Conservation (phyloP, 2,329 filamentous ascomycete species). For the Apiospora hydei region DNA sequence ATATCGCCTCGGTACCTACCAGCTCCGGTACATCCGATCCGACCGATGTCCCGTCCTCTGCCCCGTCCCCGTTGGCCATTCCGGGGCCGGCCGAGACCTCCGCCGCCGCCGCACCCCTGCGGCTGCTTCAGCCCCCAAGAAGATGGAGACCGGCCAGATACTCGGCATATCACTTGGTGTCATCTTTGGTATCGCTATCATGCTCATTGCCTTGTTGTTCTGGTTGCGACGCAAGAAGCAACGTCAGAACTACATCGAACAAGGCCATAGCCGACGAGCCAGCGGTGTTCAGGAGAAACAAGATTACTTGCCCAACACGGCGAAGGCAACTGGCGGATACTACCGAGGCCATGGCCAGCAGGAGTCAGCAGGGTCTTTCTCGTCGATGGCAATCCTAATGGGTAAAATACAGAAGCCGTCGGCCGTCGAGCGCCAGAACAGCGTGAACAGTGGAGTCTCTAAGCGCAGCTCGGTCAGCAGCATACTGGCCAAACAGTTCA, state of each 20-base stretch:
- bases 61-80: conserved; percentile 37
- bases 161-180: conserved; percentile 84
- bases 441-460: conserved; percentile 65
- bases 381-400: conserved; percentile 71
- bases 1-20: conserved; percentile 36
- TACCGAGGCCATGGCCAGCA: conserved; percentile 61
- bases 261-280: conserved; percentile 51
- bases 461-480: conserved; percentile 59
- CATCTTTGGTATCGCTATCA: conserved; percentile 74
- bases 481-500: conserved; percentile 68
- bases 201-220: conserved; percentile 77
- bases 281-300: conserved; percentile 65
- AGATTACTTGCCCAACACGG: conserved; percentile 51
- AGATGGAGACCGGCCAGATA: conserved; percentile 62
- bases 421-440: conserved; percentile 46
- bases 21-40: conserved; percentile 32
- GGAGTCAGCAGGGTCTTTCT: conserved; percentile 64
- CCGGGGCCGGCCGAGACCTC: conserved; percentile 32
- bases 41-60: conserved; percentile 36
- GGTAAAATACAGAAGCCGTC: conserved; percentile 62
- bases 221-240: conserved; percentile 69
- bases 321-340: conserved; percentile 51
- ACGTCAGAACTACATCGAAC: conserved; percentile 58
- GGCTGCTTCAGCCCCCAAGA: conserved; percentile 40
- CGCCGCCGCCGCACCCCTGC: conserved; percentile 28